Evolutionary conservation across 306 rosid genomes (phyloP), one percentile per base, ranked within the genome.

Genomic region (Dryas octopetala): DNA sequence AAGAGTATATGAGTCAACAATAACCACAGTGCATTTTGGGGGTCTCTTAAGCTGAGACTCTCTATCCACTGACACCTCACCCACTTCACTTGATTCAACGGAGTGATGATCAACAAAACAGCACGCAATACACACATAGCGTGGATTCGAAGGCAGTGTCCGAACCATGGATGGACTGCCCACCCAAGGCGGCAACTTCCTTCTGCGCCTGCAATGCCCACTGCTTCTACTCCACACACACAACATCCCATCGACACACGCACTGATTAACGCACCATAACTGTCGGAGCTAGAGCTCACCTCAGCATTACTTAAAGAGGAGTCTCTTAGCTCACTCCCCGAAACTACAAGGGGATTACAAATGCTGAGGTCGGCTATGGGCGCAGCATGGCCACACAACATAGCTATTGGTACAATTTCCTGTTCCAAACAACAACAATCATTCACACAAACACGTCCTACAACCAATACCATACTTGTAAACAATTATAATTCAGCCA

Each of bases 171-270:
- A 86, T 0, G 97, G 98, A 77, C 92, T 86, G 28, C 98, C 97
- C 10, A 85, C 96, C 98, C 98, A 92, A 62, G 97, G 96, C 2
- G 98, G 98, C 78, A 95, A 75, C 85, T 86, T 91, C 82, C 96
- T 81, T 83, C 97, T 77, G 65, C 93, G 86, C 62, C 97, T 86
- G 79, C 98, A 95, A 74, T 90, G 98, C 8, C 96, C 97, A 67
- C 97, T 91, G 76, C 89, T 81, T 77, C 87, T 89, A 76, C 97
- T 95, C 98, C 97, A 91, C 44, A 95, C 94, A 80, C 97, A 95
- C 84, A 95, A 76, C 79, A 95, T 88, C 58, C 97, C 97, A 86
- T 95, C 97, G 67, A 82, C 81, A 76, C 97, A 90, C 3, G 89
- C 97, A 80, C 98, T 95, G 17, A 95, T 80, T 76, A 95, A 80